Conservation (phyloP, 208 protist species). For the Crithidia thermophila region DNA sequence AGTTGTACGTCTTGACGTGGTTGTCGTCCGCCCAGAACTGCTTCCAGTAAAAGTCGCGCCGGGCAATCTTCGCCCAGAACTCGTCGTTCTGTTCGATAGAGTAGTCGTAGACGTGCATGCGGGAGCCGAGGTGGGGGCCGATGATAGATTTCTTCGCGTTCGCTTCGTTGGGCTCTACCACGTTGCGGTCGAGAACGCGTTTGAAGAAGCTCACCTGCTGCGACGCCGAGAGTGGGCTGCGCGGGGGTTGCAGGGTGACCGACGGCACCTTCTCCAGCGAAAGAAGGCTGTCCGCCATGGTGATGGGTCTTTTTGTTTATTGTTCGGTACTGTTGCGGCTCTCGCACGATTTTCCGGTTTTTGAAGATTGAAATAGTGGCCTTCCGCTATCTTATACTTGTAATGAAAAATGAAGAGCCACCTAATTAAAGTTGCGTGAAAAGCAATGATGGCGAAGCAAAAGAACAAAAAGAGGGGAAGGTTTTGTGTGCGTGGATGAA, state of each 20-base stretch:
- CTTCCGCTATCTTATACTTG: too few relatives aligned
- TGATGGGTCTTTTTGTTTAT: too few relatives aligned
- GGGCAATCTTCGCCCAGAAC: conserved; percentile 74
- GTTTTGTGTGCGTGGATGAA: too few relatives aligned
- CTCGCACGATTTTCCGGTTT: too few relatives aligned
- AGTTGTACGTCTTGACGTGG: conserved; percentile 75
- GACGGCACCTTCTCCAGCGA: background rate
- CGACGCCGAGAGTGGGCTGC: conserved; percentile 12
- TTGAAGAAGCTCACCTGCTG: conserved; percentile 19
- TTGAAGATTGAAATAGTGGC: too few relatives aligned
- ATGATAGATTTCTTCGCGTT: conserved; percentile 44
- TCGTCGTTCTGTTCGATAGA: conserved; percentile 55
- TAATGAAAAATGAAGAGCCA: too few relatives aligned
- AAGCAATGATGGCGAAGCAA: too few relatives aligned
- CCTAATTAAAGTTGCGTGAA: too few relatives aligned
- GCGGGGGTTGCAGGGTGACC: background rate
- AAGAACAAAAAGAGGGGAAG: too few relatives aligned
- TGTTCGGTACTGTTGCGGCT: too few relatives aligned
- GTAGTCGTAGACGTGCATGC: conserved; percentile 70
- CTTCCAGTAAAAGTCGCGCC: conserved; percentile 74
- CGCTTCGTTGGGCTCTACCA: background rate
- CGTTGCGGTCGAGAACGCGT: background rate
- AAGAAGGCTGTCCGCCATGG: background rate
- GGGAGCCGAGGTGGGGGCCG: conserved; percentile 41
- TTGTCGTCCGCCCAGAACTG: conserved; percentile 57